Conservation (phyloP, 148 eudicot species). For the Cornus suecica region DNA sequence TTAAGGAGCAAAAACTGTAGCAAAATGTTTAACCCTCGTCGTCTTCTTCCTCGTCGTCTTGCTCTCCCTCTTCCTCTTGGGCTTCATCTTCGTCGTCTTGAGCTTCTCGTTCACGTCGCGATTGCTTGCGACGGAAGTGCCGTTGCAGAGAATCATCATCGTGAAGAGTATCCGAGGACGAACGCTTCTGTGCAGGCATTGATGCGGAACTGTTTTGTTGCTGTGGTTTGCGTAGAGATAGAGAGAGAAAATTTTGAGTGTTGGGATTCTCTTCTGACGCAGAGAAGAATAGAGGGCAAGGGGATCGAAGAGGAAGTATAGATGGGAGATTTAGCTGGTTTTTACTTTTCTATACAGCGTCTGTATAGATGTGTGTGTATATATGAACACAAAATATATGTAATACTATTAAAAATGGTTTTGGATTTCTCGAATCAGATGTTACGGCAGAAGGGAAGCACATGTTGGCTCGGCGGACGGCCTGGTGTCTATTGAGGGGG, state of each 20-base stretch:
- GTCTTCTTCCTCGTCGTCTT: neutral
- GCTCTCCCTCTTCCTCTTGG: neutral
- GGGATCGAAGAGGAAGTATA: neutral
- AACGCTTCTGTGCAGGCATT: constrained; percentile 24
- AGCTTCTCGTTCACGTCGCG: constrained; percentile 16
- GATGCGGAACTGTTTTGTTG: neutral
- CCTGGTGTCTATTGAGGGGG: neutral
- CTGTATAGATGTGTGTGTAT: neutral
- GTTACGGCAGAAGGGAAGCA: constrained; percentile 4
- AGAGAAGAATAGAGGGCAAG: neutral
- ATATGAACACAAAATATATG: neutral
- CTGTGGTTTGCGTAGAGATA: neutral
- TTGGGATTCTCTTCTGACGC: neutral
- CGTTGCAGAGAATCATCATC: constrained; percentile 12
- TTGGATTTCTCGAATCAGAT: neutral
- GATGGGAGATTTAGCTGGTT: constrained; percentile 7
- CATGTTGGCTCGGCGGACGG: constrained; percentile 3
- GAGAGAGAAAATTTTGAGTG: neutral
- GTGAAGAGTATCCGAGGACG: constrained; percentile 15
- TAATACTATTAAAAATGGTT: neutral
- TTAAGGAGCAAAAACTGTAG: neutral
- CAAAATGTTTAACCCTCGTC: constrained; percentile 7
- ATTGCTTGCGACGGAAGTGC: constrained; percentile 17
- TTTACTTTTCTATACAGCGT: constrained; percentile 1
- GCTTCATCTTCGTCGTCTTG: neutral